Base-by-base conservation (phyloP, 768 basidiomycete genomes). In the Kwoniella newhampshirensis region DNA sequence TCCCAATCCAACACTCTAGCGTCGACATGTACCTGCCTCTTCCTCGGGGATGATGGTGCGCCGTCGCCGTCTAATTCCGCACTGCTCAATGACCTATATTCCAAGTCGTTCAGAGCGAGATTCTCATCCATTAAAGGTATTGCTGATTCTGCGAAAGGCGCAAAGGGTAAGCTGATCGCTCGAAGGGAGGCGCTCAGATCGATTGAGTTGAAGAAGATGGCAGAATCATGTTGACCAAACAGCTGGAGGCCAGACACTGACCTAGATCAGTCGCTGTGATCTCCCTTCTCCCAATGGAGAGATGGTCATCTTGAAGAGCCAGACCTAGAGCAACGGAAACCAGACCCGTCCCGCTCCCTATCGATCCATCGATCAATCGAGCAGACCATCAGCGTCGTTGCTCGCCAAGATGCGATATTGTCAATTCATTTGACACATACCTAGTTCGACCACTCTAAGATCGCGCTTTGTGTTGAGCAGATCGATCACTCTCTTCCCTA, bases 331-430 rank as follows among this genome's bases (percentile, higher is more conserved):
- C 81, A 17, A 91, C 76, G 0, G 88, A 83, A 12, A 90, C 87
- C 6, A 94, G 81, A 18, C 91, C 92, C 0, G 87, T 91, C 6
- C 92, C 91, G 12, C 89, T 83, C 26, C 91, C 91, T 89, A 39
- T 36, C 48, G 46, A 40, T 32, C 8, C 27, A 20, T n/a, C n/a
- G n/a, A n/a, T n/a, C n/a, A n/a, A n/a, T n/a, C n/a, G n/a, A n/a
- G n/a, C n/a, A n/a, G n/a, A n/a, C n/a, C n/a, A n/a, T n/a, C n/a
- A n/a, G n/a, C n/a, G n/a, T n/a, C n/a, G n/a, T n/a, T n/a, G n/a
- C 44, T 43, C 4, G 4, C 32, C 6, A 52, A 54, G 40, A 25
- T n/a, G 21, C 26, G n/a, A 21, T 21, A 8, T n/a, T 18, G 40
- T 8, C 7, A 8, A 23, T 20, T 17, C 15, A 30, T 12, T 15